These are phyloP conservation scores for Kitagawia praeruptora DNA, from an alignment of 129 eudicot species.

Conservation along the genomic window DNA sequence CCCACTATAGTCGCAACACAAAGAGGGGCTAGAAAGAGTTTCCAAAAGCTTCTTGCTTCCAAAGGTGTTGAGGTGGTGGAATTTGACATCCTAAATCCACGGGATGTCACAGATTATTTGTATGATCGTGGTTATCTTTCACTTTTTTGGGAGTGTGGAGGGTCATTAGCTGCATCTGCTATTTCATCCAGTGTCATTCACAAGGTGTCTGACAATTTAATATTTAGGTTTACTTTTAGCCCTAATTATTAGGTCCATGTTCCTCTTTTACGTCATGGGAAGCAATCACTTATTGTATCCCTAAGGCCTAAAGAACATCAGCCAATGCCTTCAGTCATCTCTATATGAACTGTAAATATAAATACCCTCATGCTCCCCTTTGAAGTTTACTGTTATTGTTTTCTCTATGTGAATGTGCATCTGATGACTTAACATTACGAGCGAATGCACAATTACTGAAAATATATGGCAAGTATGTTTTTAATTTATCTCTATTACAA, in stretches of 20 bases:
- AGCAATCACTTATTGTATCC: background rate
- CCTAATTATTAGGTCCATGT: background rate
- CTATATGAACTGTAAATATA: background rate
- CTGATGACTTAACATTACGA: background rate
- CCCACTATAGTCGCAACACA: slow-evolving; percentile 88
- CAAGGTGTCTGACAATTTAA: slow-evolving; percentile 45
- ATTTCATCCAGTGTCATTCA: slow-evolving; percentile 89
- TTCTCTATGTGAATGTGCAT: background rate
- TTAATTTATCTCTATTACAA: background rate
- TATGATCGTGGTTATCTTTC: slow-evolving; percentile 95
- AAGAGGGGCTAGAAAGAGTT: slow-evolving; percentile 81
- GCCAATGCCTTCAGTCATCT: background rate
- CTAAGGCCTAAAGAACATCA: background rate
- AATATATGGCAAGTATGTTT: background rate
- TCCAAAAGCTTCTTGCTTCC: slow-evolving; percentile 91
- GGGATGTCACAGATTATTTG: slow-evolving; percentile 71
- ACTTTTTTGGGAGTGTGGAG: slow-evolving; percentile 96
- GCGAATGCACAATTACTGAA: background rate
- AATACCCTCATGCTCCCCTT: background rate
- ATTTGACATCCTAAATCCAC: slow-evolving; percentile 77
- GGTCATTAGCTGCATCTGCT: slow-evolving; percentile 86
- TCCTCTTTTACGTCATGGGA: background rate
- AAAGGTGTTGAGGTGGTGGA: slow-evolving; percentile 96
- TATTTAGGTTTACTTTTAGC: background rate
- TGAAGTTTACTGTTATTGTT: background rate